Percentiles rank a stretch among this genome's conserved stretches.
phyloP scores from a whole-genome alignment of 768 basidiomycete genomes.

The Pleurotus giganteus region DNA sequence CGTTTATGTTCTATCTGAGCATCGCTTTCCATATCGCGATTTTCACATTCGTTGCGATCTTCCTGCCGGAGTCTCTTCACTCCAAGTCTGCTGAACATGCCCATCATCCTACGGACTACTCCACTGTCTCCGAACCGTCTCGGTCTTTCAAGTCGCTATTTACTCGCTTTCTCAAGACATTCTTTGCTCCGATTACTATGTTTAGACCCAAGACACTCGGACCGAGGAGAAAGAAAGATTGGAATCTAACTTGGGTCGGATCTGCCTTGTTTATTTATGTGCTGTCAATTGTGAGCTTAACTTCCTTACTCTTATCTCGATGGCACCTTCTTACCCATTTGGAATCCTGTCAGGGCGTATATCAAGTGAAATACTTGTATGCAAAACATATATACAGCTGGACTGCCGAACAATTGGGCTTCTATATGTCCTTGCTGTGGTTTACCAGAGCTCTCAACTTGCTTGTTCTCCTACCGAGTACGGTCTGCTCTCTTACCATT shows the following conservation, averaged over 20 bases:
- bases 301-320: background rate
- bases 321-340: conserved; percentile 9
- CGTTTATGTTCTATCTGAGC: conserved; percentile 45
- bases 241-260: conserved; percentile 72
- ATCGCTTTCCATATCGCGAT: conserved; percentile 34
- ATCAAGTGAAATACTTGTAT: conserved; percentile 76
- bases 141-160: conserved; percentile 22
- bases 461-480: conserved; percentile 67
- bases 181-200: conserved; percentile 59
- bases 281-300: conserved; percentile 57
- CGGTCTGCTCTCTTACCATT: conserved; percentile 29
- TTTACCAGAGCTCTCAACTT: conserved; percentile 62
- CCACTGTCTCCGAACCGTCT: conserved; percentile 16
- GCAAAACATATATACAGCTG: conserved; percentile 71
- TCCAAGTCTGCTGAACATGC: conserved; percentile 17
- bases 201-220: conserved; percentile 57
- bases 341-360: conserved; percentile 51
- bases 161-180: conserved; percentile 22
- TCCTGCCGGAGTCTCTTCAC: conserved; percentile 55
- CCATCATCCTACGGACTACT: conserved; percentile 14
- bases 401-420: conserved; percentile 64
- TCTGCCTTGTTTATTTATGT: conserved; percentile 60
- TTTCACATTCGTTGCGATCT: conserved; percentile 37
- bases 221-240: conserved; percentile 49
- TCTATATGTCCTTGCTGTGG: conserved; percentile 74